Percentiles rank a stretch among this genome's conserved stretches.
phyloP scores from a whole-genome alignment of 2,329 filamentous ascomycete genomes.

The Colletotrichum destructivum region DNA sequence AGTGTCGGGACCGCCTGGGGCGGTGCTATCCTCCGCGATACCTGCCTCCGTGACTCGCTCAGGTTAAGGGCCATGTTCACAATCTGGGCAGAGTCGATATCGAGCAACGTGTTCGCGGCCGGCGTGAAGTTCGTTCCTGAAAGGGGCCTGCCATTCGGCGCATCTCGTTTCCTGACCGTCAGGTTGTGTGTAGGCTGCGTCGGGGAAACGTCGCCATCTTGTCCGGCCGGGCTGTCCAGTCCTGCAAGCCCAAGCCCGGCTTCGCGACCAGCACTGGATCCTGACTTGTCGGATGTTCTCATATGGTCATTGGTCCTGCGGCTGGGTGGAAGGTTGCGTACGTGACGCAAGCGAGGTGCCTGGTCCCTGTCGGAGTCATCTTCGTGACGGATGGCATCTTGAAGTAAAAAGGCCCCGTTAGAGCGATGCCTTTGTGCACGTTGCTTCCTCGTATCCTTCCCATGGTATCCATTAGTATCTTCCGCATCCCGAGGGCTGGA shows the following conservation, averaged over 20 bases:
- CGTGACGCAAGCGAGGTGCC: conserved; percentile 49
- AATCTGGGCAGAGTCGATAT: conserved; percentile 88
- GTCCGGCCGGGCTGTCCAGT: conserved; percentile 20
- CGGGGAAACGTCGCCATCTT: conserved; percentile 29
- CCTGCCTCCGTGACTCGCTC: conserved; percentile 83
- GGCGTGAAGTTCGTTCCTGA: conserved; percentile 38
- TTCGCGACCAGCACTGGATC: conserved; percentile 34
- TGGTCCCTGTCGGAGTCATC: conserved; percentile 50
- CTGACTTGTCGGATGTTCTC: conserved; percentile 30
- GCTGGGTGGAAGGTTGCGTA: conserved; percentile 43
- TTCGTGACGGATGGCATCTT: conserved; percentile 57
- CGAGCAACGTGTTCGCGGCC: conserved; percentile 57
- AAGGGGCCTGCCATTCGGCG: conserved; percentile 45
- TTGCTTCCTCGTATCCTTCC: conserved; percentile 45
- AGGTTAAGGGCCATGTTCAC: conserved; percentile 93
- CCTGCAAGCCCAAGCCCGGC: conserved; percentile 17
- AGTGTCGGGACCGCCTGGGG: conserved; percentile 66
- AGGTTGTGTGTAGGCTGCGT: conserved; percentile 25
- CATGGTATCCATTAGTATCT: conserved; percentile 41
- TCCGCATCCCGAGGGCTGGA: conserved; percentile 43
- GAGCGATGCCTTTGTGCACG: conserved; percentile 59
- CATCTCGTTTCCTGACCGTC: conserved; percentile 39
- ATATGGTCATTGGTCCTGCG: conserved; percentile 34
- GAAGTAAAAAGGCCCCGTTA: conserved; percentile 67
- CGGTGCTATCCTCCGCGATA: conserved; percentile 69